Evolutionary conservation across 2,329 filamentous ascomycete species (phyloP).

Genomic region (Grosmannia penicillata): DNA sequence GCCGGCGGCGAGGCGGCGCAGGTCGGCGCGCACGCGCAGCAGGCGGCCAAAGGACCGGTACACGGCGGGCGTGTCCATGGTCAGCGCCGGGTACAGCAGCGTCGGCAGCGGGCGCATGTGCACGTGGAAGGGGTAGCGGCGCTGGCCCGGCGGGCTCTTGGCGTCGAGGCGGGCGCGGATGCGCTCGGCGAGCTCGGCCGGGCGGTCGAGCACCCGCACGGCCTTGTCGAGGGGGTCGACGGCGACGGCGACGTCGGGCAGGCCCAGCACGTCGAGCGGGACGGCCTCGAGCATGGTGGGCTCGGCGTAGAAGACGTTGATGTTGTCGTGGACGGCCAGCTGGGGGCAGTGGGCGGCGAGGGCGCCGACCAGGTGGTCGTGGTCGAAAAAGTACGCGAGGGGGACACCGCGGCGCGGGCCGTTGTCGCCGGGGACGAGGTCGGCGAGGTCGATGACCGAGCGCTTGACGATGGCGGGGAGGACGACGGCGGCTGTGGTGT

Average conservation of each 20-base stretch:
- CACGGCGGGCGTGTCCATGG: constrained; percentile 15
- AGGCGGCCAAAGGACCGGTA: constrained; percentile 22
- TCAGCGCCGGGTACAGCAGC: constrained; percentile 18
- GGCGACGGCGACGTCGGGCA: constrained; percentile 8
- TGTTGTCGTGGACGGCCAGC: constrained; percentile 19
- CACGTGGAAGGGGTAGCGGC: constrained; percentile 19
- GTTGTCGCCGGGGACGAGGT: constrained; percentile 11
- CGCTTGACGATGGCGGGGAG: constrained; percentile 21
- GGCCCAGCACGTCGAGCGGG: constrained; percentile 12
- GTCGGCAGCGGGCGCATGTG: constrained; percentile 14
- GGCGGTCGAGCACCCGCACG: constrained; percentile 14
- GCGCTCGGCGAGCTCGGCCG: constrained; percentile 9
- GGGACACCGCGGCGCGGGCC: constrained; percentile 15
- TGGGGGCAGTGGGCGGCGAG: constrained; percentile 20
- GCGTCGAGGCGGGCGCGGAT: constrained; percentile 15
- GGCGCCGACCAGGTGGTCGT: constrained; percentile 15
- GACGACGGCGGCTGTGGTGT: constrained; percentile 20
- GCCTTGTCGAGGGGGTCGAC: constrained; percentile 4
- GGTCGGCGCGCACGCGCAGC: constrained; percentile 20
- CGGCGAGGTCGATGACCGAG: constrained; percentile 16
- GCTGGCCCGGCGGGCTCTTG: constrained; percentile 12
- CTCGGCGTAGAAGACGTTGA: constrained; percentile 20
- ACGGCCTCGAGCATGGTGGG: constrained; percentile 15
- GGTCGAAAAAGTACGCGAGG: constrained; percentile 21
- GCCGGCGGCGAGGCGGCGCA: constrained; percentile 18